Evolutionary conservation across 768 basidiomycete species (phyloP), one percentile per base, ranked within the genome.

Genomic region (Phlegmacium glaucopus): DNA sequence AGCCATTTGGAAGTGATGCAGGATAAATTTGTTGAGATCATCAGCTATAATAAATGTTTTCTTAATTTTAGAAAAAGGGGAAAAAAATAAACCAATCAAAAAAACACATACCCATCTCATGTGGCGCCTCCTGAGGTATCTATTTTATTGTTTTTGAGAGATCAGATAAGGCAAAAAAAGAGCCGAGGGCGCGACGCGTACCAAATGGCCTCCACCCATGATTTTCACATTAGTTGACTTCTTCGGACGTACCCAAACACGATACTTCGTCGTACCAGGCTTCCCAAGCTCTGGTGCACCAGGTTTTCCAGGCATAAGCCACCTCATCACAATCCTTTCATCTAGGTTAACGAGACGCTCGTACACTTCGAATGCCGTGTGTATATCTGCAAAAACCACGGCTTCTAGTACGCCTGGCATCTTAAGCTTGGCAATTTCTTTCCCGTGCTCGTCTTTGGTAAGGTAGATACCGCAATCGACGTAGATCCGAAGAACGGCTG

Each of bases 381-480:
- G 64, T 6, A 56, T 59, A 44, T 85, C 84, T 0, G 72, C 64
- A 61, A 87, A 88, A 13, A 77, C 69, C 3, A 77, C 60, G 2
- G 78, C 83, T 64, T 91, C 90, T 54, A 81, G 82, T 5, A 86
- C 51, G 2, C 74, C 73, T 1, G 80, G 66, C 75, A 77, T 88
- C 63, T 89, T 90, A 34, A 92, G 76, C 36, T 61, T 71, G 9
- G 81, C 73, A 1, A 70, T 65, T 0, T 75, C 72, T 12, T 57
- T 53, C 8, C 57, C 59, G 4, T 55, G 38, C 16, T 62, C 55
- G 39, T 69, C 64, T 3, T 43, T 63, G 44, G 50, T 66, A 32
- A 54, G 65, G 51, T 72, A 70, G 5, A 85, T 66, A 3, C 74
- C 87, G 49, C 79, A 72, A 25, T 84, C 74, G 46, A 87, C 65